These are phyloP conservation scores for Saitozyma sp. DNA, from an alignment of 768 basidiomycete genomes.

Conservation along the genomic window DNA sequence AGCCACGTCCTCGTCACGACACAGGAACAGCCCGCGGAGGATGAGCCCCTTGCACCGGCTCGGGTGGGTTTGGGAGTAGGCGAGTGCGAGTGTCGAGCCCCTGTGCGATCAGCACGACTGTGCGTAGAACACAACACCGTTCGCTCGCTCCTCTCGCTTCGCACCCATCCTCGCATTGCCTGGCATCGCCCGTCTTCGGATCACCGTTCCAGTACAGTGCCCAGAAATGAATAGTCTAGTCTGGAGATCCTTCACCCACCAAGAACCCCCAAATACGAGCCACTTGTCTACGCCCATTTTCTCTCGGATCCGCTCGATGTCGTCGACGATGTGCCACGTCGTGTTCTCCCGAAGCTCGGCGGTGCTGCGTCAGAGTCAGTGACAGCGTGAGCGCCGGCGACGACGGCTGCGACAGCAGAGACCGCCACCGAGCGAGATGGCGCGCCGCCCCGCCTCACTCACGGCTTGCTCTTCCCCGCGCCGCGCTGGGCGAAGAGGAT, in stretches of 20 bases:
- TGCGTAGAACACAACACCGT: no score
- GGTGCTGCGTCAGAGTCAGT: conserved; percentile 56
- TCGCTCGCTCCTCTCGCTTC: no score
- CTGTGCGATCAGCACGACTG: conserved; percentile 43
- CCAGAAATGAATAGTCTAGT: no score
- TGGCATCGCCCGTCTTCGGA: no score
- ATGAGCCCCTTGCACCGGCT: conserved; percentile 75
- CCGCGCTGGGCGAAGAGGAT: conserved; percentile 89
- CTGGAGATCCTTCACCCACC: conserved; percentile 58
- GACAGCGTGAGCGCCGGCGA: neutral
- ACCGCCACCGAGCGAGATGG: no score
- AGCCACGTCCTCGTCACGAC: conserved; percentile 78
- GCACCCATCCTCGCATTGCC: no score
- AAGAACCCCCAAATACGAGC: conserved; percentile 94
- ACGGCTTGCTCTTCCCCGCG: conserved; percentile 82
- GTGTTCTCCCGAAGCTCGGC: conserved; percentile 84
- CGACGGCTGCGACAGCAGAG: no score
- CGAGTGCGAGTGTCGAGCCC: conserved; percentile 81
- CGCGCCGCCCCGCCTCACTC: conserved; percentile 40
- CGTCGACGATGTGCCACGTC: conserved; percentile 88
- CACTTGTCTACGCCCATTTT: conserved; percentile 77
- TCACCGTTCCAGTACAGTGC: no score
- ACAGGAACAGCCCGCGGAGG: conserved; percentile 82
- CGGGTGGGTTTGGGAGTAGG: conserved; percentile 84
- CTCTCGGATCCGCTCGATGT: conserved; percentile 78